phyloP scores from a whole-genome alignment of 2,329 filamentous ascomycete species.

The Diaporthe humulicola region DNA sequence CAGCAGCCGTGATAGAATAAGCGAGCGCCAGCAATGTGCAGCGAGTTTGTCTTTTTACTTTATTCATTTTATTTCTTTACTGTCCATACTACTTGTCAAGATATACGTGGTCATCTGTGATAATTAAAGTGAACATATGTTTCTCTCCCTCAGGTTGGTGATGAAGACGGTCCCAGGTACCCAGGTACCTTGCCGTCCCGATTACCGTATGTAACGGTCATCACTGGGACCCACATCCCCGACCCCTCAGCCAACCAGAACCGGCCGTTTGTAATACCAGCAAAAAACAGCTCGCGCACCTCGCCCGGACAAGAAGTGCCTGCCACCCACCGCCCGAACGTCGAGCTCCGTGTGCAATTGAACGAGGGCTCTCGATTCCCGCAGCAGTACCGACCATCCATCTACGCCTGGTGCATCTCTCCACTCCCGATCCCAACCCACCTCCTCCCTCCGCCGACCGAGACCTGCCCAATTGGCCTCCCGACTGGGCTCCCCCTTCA shows the following conservation, averaged over 20 bases:
- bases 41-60: not conserved
- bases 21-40: slow-evolving; percentile 18
- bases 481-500: not conserved
- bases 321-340: slow-evolving; percentile 27
- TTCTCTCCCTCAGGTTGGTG: not conserved
- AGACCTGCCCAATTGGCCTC: not conserved
- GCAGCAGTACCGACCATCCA: slow-evolving; percentile 6
- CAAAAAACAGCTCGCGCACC: slow-evolving; percentile 35
- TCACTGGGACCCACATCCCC: not conserved
- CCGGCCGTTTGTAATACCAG: slow-evolving; percentile 42
- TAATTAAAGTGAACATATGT: too few relatives aligned
- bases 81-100: not conserved
- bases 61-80: not conserved
- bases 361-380: not conserved
- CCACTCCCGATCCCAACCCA: slow-evolving; percentile 22
- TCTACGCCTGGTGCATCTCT: slow-evolving; percentile 17
- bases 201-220: slow-evolving; percentile 21
- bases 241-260: slow-evolving; percentile 41
- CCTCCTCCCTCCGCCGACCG: slow-evolving; percentile 9
- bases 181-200: not conserved
- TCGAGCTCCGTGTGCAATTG: slow-evolving; percentile 31
- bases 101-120: too few relatives aligned
- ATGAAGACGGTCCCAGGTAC: not conserved
- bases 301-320: not conserved
- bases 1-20: not conserved